Conservation (phyloP, 345 rosid genomes). For the Abelmoschus esculentus region DNA sequence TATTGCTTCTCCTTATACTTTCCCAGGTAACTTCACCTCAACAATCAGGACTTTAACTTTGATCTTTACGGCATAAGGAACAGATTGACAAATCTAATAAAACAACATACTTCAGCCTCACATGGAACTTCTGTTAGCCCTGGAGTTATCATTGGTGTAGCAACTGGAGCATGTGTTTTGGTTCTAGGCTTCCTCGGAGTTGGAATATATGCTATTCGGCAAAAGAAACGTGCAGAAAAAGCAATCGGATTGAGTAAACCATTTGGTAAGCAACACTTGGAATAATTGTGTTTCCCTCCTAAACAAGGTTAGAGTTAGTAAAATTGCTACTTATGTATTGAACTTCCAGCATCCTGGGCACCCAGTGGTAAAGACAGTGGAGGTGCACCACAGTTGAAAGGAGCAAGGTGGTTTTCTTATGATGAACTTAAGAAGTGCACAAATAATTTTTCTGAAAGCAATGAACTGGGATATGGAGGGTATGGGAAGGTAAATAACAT, state of each 20-base stretch:
- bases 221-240: slow-evolving; percentile 90
- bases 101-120: slow-evolving; percentile 30
- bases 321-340: neutral
- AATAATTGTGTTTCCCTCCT: neutral
- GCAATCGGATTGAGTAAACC: slow-evolving; percentile 81
- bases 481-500: slow-evolving; percentile 60
- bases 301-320: no score
- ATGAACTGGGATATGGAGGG: slow-evolving; percentile 93
- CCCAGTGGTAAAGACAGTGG: slow-evolving; percentile 82
- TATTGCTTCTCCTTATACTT: slow-evolving; percentile 74
- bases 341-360: slow-evolving; percentile 74
- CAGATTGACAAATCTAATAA: slow-evolving; percentile 2
- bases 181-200: slow-evolving; percentile 57
- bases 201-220: slow-evolving; percentile 66
- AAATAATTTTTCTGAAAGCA: slow-evolving; percentile 54
- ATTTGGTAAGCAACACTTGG: slow-evolving; percentile 48
- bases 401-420: slow-evolving; percentile 90
- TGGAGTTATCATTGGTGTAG: slow-evolving; percentile 39
- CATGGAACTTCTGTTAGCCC: slow-evolving; percentile 37
- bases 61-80: neutral
- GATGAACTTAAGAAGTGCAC: slow-evolving; percentile 88
- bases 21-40: slow-evolving; percentile 50
- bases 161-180: slow-evolving; percentile 42
- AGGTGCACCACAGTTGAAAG: slow-evolving; percentile 85
- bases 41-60: neutral